These are phyloP conservation scores for Auricularia sp. DNA, from an alignment of 768 basidiomycete genomes.

Conservation along the genomic window DNA sequence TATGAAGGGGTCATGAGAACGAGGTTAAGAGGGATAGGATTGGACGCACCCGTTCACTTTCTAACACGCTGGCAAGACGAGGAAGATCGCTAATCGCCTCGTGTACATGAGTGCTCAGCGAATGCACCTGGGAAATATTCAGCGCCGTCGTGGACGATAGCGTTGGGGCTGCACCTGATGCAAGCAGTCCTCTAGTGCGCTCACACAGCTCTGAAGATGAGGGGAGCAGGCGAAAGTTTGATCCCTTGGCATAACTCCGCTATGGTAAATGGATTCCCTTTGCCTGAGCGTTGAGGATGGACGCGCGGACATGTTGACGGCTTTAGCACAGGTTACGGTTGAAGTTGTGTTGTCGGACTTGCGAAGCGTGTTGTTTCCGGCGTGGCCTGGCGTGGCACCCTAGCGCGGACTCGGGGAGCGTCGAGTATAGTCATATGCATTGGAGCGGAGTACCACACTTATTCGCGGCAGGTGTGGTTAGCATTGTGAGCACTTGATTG, in stretches of 20 bases:
- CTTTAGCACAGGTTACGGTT: no score
- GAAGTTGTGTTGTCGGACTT: no score
- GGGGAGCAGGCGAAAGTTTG: not conserved
- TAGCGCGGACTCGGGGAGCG: no score
- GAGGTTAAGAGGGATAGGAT: not conserved
- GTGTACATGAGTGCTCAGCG: not conserved
- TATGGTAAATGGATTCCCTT: not conserved
- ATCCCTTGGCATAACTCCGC: not conserved
- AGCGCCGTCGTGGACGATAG: not conserved
- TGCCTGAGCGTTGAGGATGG: not conserved
- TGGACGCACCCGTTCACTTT: slow-evolving; percentile 52
- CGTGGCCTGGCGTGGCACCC: no score
- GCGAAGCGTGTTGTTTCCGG: no score
- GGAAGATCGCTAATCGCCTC: slow-evolving; percentile 39
- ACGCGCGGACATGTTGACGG: not conserved
- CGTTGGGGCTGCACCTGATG: not conserved
- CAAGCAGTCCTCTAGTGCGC: not conserved
- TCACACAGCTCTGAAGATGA: not conserved
- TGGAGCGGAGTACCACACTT: no score
- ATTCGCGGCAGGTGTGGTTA: no score
- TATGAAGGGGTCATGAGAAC: no score
- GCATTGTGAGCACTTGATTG: no score
- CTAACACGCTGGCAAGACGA: slow-evolving; percentile 56
- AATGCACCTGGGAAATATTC: not conserved
- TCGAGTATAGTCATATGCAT: no score